Base-by-base conservation (phyloP, 192 early-diverging fungal species). In the Haplosporangium gracile region DNA sequence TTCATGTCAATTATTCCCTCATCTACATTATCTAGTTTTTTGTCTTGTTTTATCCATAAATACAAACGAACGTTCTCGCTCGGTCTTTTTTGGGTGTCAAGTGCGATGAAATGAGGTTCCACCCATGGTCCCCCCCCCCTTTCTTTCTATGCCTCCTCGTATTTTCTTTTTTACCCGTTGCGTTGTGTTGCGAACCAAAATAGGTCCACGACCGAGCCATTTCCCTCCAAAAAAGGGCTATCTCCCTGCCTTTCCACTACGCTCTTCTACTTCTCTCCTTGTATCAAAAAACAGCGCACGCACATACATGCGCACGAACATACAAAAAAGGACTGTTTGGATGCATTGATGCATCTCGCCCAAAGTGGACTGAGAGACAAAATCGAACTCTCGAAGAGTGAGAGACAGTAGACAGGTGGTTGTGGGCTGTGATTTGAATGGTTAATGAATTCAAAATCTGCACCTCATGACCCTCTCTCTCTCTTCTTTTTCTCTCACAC, bases 161-260 rank as follows among this genome's bases (percentile, higher is more conserved):
- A 29, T 24, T 32, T 29, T 65, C 10, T 15, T 13, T 11, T 65
- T 65, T 65, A 65, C 60, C 60, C 60, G 26, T 32, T 29, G 60
- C 29, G 11, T 55, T 24, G n/a, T 26, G 55, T 18, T 26, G 29
- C 60, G 26, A 26, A 15, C 60, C 29, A 65, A 65, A 65, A 65
- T 65, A 65, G 26, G n/a, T 32, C 10, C n/a, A 34, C 13, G 26
- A 65, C 60, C 60, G 60, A 65, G 60, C 60, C 11, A 2, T 65
- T 65, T 65, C 60, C 60, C 60, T 65, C 29, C 29, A 65, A 65
- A 65, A 65, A 65, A 65, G 60, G 60, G 60, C 60, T 65, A 65
- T 32, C 11, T 29, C n/a, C 5, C n/a, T 34, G n/a, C 60, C 11
- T 24, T 26, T 57, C 55, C 60, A 63, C 24, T 32, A 29, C 5